These are phyloP conservation scores for Dendrocalamus sinicus DNA, from an alignment of 176 grass and related monocot species.

Conservation along the genomic window DNA sequence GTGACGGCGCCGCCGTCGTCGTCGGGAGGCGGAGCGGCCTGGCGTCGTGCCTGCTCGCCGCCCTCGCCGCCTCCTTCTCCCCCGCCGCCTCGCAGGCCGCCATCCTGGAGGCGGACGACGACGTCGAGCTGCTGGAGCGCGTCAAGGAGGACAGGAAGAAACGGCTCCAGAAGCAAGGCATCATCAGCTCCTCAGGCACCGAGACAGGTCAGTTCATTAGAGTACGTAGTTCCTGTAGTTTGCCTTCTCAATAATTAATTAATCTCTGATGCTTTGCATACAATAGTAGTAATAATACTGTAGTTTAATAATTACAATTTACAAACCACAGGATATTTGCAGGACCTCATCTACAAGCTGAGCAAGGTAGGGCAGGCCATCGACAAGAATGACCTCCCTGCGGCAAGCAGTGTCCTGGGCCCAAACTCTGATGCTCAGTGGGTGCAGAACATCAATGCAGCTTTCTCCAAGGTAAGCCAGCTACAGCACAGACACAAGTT, in stretches of 20 bases:
- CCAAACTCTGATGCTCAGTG: slow-evolving; percentile 50
- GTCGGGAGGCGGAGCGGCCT: slow-evolving; percentile 53
- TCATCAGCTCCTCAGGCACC: slow-evolving; percentile 65
- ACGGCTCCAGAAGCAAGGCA: slow-evolving; percentile 74
- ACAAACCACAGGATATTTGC: slow-evolving; percentile 76
- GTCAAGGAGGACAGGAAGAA: slow-evolving; percentile 88
- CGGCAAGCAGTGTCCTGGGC: slow-evolving; percentile 71
- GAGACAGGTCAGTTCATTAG: slow-evolving; percentile 61
- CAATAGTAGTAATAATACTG: not conserved
- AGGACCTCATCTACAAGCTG: slow-evolving; percentile 88
- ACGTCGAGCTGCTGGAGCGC: slow-evolving; percentile 85
- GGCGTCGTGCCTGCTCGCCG: slow-evolving; percentile 53
- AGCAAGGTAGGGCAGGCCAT: slow-evolving; percentile 96
- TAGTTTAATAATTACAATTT: slow-evolving; percentile 35
- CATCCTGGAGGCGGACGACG: slow-evolving; percentile 82
- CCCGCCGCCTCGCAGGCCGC: slow-evolving; percentile 47
- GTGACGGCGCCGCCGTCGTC: not conserved
- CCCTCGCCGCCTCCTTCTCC: slow-evolving; percentile 37
- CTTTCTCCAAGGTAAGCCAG: slow-evolving; percentile 70
- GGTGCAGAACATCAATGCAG: slow-evolving; percentile 77
- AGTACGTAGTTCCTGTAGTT: not conserved
- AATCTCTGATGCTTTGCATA: not conserved
- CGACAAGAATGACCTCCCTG: slow-evolving; percentile 73
- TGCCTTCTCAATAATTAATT: not conserved
- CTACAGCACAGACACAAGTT: not conserved